Evolutionary conservation across 495 filamentous ascomycete genomes (phyloP).

Genomic region (Penicillium pancosmium): DNA sequence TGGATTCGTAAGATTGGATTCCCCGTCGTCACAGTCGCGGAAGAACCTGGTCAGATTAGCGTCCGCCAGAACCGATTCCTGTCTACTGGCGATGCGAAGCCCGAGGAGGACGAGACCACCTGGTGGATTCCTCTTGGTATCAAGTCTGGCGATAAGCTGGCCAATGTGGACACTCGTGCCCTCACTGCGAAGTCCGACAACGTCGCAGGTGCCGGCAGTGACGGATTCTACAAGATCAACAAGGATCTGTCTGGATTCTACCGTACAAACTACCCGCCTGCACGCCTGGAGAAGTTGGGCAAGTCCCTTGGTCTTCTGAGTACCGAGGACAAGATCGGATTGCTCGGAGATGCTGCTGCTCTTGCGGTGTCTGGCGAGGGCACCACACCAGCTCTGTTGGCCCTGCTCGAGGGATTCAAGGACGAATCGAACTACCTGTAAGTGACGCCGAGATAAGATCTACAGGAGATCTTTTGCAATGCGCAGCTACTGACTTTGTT

Average conservation of each 20-base stretch:
- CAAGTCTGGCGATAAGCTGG: constrained; percentile 52
- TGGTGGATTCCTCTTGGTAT: constrained; percentile 96
- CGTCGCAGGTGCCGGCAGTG: constrained; percentile 70
- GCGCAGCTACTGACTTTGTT: not conserved
- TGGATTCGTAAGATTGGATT: constrained; percentile 97
- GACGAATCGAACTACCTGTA: constrained; percentile 79
- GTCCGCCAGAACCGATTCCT: constrained; percentile 88
- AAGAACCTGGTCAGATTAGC: constrained; percentile 78
- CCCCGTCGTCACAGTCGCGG: constrained; percentile 82
- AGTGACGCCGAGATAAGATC: constrained; percentile 21
- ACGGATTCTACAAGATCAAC: constrained; percentile 88
- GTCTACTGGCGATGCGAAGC: constrained; percentile 85
- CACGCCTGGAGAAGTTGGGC: constrained; percentile 76
- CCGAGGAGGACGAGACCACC: constrained; percentile 85
- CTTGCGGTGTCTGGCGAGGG: constrained; percentile 85
- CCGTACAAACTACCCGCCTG: constrained; percentile 84
- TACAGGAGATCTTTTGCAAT: too few species aligned
- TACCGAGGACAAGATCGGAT: constrained; percentile 86
- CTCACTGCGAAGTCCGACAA: constrained; percentile 77
- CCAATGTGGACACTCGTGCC: constrained; percentile 47
- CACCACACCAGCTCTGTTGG: constrained; percentile 74
- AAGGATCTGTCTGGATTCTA: constrained; percentile 88
- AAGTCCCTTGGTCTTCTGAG: constrained; percentile 70
- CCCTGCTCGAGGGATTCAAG: constrained; percentile 78
- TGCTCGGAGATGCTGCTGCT: constrained; percentile 89